Base-by-base conservation (phyloP, 2,329 filamentous ascomycete species). In the Bisporella sp. region DNA sequence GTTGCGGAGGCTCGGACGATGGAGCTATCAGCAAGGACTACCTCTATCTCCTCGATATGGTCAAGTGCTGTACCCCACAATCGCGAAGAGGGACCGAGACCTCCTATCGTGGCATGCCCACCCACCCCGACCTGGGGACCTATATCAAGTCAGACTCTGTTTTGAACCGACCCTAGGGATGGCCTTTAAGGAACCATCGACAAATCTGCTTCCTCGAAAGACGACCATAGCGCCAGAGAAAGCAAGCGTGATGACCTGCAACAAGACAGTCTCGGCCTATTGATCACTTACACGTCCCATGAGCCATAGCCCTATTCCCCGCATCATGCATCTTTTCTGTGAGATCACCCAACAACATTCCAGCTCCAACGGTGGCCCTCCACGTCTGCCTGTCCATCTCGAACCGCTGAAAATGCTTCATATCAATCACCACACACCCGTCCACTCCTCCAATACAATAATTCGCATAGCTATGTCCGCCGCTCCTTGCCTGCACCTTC, bases 81-180 rank as follows among this genome's bases (percentile, higher is more conserved):
- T 5, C 77, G 69, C 5, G 69, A 72, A 11, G 63, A 64, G 41
- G 67, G 61, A 1, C 72, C 72, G 46, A 66, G 69, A 3, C 71
- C 73, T 4, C 74, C 74, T 41, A 29, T 76, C 2, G 77, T 80
- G 3, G 77, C 73, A 57, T 82, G 78, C 0, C 79, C 79, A 35
- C 78, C 79, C 7, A 80, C 71, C 5, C 79, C 79, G 8, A 82
- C 78, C 5, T 73, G 73, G 0, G 79, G 78, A 37, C n/a, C 35
- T 21, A 21, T 21, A 21, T 21, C 21, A 21, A 21, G 21, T 21
- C 21, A 21, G 21, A 21, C 21, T 21, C 21, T 21, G 21, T 21
- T 21, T 21, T 21, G 21, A 21, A 21, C 21, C 21, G 21, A 21
- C 2, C 21, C 21, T 21, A 21, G 21, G 21, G 21, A 21, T 21